phyloP scores from a whole-genome alignment of 2,329 filamentous ascomycete genomes.

The Helotiales sp. region DNA sequence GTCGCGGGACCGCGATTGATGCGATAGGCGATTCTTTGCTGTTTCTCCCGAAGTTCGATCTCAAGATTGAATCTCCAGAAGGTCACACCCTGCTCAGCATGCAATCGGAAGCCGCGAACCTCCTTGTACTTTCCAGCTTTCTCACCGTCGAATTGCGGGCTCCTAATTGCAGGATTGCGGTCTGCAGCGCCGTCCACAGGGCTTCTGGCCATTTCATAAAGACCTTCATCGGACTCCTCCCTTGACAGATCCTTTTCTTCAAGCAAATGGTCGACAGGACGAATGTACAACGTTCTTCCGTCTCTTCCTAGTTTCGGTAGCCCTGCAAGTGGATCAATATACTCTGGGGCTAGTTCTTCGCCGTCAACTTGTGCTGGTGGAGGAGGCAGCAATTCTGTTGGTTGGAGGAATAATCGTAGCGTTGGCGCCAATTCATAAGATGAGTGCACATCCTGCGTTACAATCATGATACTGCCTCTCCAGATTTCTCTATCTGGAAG shows the following conservation, averaged over 20 bases:
- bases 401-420: slow-evolving; percentile 82
- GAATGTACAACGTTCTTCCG: slow-evolving; percentile 84
- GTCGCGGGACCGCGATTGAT: slow-evolving; percentile 89
- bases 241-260: slow-evolving; percentile 77
- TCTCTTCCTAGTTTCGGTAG: slow-evolving; percentile 82
- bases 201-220: slow-evolving; percentile 71
- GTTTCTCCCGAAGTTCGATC: slow-evolving; percentile 74
- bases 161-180: slow-evolving; percentile 53
- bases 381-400: slow-evolving; percentile 77
- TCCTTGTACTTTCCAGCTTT: slow-evolving; percentile 79
- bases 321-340: slow-evolving; percentile 86
- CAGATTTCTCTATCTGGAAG: slow-evolving; percentile 72
- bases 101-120: slow-evolving; percentile 77
- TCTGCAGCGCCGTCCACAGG: slow-evolving; percentile 52
- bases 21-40: slow-evolving; percentile 89
- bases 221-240: slow-evolving; percentile 76
- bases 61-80: slow-evolving; percentile 99
- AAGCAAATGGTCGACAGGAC: slow-evolving; percentile 82
- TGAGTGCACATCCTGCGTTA: slow-evolving; percentile 82
- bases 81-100: slow-evolving; percentile 82
- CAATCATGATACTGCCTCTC: slow-evolving; percentile 94
- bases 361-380: slow-evolving; percentile 69
- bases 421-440: slow-evolving; percentile 80
- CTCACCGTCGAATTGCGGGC: slow-evolving; percentile 70
- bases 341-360: slow-evolving; percentile 71